A percentile compares a stretch with the other conserved stretches of the same genome.
phyloP scores from a whole-genome alignment of 106 monocot genomes.

The Apostasia shenzhenica region DNA sequence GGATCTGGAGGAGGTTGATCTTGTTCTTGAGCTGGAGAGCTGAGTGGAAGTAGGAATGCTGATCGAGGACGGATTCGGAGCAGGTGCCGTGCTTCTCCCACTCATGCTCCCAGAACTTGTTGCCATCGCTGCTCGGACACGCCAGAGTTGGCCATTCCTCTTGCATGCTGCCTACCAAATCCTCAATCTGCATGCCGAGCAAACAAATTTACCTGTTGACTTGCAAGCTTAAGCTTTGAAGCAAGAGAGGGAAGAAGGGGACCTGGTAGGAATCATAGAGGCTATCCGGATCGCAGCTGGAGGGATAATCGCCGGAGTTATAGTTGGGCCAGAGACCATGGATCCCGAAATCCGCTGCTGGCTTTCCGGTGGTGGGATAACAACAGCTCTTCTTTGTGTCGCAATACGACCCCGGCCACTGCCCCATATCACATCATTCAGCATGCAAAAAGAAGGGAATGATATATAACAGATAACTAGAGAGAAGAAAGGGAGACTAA shows the following conservation, averaged over 20 bases:
- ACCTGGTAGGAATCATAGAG: too few species aligned
- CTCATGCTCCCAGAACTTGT: conserved; percentile 49
- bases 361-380: conserved; percentile 71
- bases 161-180: conserved; percentile 17
- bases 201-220: too few species aligned
- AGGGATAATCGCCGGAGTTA: conserved; percentile 65
- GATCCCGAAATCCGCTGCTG: conserved; percentile 63
- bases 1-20: conserved; percentile 23
- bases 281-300: neutral
- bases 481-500: too few species aligned
- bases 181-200: conserved; percentile 19
- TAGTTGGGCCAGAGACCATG: conserved; percentile 86
- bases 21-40: conserved; percentile 33
- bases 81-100: conserved; percentile 80
- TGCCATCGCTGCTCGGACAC: conserved; percentile 43
- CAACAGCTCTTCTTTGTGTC: conserved; percentile 69
- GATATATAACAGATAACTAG: neutral
- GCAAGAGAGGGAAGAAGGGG: too few species aligned
- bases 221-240: too few species aligned
- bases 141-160: conserved; percentile 50
- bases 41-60: conserved; percentile 42
- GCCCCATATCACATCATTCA: too few species aligned
- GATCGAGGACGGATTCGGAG: conserved; percentile 35
- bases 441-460: neutral
- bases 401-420: conserved; percentile 97